These are phyloP conservation scores for Blastomyces gilchristii DNA, from an alignment of 2,329 filamentous ascomycete species.

Conservation along the genomic window DNA sequence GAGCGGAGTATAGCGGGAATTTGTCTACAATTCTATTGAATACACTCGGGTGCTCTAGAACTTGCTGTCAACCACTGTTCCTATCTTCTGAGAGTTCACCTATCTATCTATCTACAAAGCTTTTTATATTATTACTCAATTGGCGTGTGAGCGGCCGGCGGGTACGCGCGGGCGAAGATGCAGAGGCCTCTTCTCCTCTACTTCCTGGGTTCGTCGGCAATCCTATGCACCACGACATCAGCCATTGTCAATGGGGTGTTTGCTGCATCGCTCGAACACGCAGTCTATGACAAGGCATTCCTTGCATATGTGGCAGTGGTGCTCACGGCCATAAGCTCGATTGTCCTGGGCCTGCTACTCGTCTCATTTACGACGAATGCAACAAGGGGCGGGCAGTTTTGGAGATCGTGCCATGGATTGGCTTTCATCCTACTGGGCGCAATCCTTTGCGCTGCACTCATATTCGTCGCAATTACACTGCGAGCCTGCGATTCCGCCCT, in stretches of 20 bases:
- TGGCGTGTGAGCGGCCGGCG: neutral
- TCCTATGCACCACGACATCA: slow-evolving; percentile 3
- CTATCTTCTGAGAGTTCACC: neutral
- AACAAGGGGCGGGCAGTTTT: neutral
- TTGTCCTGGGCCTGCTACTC: slow-evolving; percentile 7
- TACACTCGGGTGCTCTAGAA: neutral
- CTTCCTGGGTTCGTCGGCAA: slow-evolving; percentile 2
- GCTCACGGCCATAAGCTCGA: slow-evolving; percentile 2
- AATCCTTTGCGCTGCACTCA: neutral
- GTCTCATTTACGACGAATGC: neutral
- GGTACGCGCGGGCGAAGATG: slow-evolving; percentile 4
- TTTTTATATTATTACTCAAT: neutral
- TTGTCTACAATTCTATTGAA: neutral
- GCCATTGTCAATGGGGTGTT: slow-evolving; percentile 8
- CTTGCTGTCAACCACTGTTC: neutral
- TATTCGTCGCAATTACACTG: neutral
- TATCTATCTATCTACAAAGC: neutral
- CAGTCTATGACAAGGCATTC: neutral
- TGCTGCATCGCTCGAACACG: slow-evolving; percentile 5
- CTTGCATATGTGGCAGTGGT: slow-evolving; percentile 5
- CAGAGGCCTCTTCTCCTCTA: neutral
- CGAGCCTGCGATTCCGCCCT: neutral
- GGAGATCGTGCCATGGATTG: slow-evolving; percentile 3
- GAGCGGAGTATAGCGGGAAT: neutral
- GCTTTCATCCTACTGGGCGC: slow-evolving; percentile 1